Evolutionary conservation across 169 alveolate species (phyloP).

Genomic region (Sarcocystis neurona): DNA sequence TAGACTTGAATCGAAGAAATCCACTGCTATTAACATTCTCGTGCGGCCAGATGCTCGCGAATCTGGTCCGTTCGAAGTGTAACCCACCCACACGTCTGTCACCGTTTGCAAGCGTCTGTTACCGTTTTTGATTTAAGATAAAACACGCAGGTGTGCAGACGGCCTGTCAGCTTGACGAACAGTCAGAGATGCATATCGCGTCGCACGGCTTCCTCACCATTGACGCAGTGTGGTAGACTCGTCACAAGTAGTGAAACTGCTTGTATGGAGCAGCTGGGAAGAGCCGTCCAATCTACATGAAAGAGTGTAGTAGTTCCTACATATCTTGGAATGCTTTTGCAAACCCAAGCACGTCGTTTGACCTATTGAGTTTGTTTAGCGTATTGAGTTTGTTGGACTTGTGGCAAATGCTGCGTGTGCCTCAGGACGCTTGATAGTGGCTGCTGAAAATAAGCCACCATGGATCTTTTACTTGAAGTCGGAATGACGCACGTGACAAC

Average conservation of each 20-base stretch:
- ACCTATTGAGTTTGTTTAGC: neutral
- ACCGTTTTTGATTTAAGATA: neutral
- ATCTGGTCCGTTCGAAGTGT: slow-evolving; percentile 25
- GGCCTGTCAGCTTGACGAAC: neutral
- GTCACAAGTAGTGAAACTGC: neutral
- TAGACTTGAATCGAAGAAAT: slow-evolving; percentile 45
- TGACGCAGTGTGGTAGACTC: neutral
- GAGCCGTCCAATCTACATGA: neutral
- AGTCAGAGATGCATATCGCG: neutral
- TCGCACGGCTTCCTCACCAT: neutral
- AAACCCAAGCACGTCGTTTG: neutral
- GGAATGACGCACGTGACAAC: neutral
- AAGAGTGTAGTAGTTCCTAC: neutral
- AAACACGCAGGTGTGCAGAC: neutral
- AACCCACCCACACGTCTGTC: neutral
- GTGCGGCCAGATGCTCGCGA: slow-evolving; percentile 46
- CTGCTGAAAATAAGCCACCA: slow-evolving; percentile 55
- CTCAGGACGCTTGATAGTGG: slow-evolving; percentile 57
- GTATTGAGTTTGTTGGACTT: neutral
- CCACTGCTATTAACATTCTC: slow-evolving; percentile 41
- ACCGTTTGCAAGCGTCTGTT: neutral
- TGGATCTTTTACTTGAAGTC: slow-evolving; percentile 61
- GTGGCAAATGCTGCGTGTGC: neutral
- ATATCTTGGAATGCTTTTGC: neutral
- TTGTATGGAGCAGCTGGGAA: neutral